phyloP scores from a whole-genome alignment of 768 basidiomycete genomes.

The Leccinum truebloodii region DNA sequence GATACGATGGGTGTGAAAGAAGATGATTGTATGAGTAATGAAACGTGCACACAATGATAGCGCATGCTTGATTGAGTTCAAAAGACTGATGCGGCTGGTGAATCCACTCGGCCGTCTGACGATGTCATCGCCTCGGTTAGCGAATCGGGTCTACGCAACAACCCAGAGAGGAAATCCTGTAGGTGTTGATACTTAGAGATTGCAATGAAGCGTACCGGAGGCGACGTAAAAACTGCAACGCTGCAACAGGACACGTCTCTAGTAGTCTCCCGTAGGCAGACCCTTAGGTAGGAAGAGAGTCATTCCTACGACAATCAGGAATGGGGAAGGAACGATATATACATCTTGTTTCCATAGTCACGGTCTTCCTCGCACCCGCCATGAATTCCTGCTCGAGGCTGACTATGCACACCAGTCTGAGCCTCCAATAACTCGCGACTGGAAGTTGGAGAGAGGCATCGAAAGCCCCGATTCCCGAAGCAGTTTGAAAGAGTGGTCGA shows the following conservation, averaged over 20 bases:
- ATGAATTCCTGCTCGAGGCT: conserved; percentile 29
- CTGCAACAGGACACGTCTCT: too few species aligned
- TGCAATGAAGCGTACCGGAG: conserved; percentile 14
- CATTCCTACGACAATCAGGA: too few species aligned
- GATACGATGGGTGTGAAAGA: neutral
- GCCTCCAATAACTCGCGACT: conserved; percentile 21
- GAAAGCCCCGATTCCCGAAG: too few species aligned
- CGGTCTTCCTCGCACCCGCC: conserved; percentile 39
- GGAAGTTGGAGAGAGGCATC: neutral
- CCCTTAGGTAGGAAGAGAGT: too few species aligned
- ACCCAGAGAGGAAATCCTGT: too few species aligned
- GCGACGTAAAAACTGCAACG: conserved; percentile 32
- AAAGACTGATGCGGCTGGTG: too few species aligned
- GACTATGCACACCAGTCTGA: conserved; percentile 32
- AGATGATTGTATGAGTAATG: conserved; percentile 7
- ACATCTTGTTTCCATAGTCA: conserved; percentile 39
- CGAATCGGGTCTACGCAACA: too few species aligned
- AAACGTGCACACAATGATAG: conserved; percentile 2
- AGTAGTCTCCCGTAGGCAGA: too few species aligned
- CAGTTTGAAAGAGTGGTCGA: too few species aligned
- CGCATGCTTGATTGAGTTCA: neutral
- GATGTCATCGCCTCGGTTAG: too few species aligned
- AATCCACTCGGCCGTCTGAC: too few species aligned
- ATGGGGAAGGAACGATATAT: conserved; percentile 4
- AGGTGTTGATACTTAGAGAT: too few species aligned